These are phyloP conservation scores for Leucoagaricus sp. DNA, from an alignment of 1,284 basidiomycete genomes.

Conservation along the genomic window DNA sequence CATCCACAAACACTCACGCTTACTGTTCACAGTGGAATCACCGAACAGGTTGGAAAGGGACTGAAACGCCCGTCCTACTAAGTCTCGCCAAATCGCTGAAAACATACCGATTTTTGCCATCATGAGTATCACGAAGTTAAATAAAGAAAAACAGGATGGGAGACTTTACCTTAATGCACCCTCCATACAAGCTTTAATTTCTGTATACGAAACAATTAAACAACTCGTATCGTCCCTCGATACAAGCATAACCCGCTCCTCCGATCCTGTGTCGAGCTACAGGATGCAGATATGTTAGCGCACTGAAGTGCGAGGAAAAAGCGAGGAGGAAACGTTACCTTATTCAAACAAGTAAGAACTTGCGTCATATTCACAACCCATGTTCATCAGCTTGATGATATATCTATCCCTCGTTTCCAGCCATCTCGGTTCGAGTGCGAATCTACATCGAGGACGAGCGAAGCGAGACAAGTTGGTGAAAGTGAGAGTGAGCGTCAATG, in stretches of 20 bases:
- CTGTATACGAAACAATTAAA: slow-evolving; percentile 95
- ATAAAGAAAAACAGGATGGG: neutral
- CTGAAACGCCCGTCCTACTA: neutral
- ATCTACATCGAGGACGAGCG: slow-evolving; percentile 49
- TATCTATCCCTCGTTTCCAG: slow-evolving; percentile 98
- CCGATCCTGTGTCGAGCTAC: slow-evolving; percentile 89
- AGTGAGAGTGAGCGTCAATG: neutral
- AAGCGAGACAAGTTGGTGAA: neutral
- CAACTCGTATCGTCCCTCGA: no score
- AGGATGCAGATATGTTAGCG: neutral
- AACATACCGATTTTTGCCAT: no score
- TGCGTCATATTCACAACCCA: slow-evolving; percentile 90
- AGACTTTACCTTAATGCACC: slow-evolving; percentile 66
- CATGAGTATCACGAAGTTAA: no score
- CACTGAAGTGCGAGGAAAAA: neutral
- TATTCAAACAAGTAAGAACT: slow-evolving; percentile 90
- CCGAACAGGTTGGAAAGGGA: slow-evolving; percentile 9
- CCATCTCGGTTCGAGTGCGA: slow-evolving; percentile 94
- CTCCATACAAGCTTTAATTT: slow-evolving; percentile 86
- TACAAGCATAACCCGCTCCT: slow-evolving; percentile 97
- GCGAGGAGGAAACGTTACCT: slow-evolving; percentile 48
- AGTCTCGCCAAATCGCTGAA: slow-evolving; percentile 11
- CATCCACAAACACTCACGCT: no score
- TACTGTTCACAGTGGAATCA: slow-evolving; percentile 24
- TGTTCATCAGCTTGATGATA: slow-evolving; percentile 95